Base-by-base conservation (phyloP, 176 grass and related monocot species). In the Metroxylon sagu region DNA sequence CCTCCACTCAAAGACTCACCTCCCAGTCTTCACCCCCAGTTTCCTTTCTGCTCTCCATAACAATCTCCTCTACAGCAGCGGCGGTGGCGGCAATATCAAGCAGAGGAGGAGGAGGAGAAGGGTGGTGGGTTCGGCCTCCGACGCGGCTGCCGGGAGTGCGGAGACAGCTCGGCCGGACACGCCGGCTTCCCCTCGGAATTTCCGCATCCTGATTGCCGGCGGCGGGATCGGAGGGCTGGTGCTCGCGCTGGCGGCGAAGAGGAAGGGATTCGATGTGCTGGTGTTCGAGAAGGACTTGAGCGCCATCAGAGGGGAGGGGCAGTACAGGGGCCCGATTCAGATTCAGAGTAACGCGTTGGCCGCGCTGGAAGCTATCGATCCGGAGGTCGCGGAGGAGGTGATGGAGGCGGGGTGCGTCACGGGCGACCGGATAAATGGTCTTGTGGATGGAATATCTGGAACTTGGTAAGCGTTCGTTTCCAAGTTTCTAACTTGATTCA, bases 321-420 rank as follows among this genome's bases (percentile, higher is more conserved):
- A 88, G 78, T 97, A 97, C 87, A 75, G 92, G 25, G 92, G 92
- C 4, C 92, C 92, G 58, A 97, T 97, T 59, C 92, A 91, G 87
- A 80, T 97, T 71, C 92, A 97, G 83, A 97, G 92, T 77, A 97
- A 97, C 83, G 92, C 84, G 75, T 78, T 97, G 8, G 84, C 87
- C 5, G 78, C 92, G 7, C 67, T 97, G 16, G 92, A 97, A 68
- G 92, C 92, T 31, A 83, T 91, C 39, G 92, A 97, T 68, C 75
- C 88, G 87, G 56, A 66, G 28, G 78, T 88, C 25, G 92, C 92
- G 49, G 92, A 97, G 80, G 84, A 97, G 62, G 87, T 97, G 29
- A 79, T 97, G 92, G 74, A 62, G 60, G 54, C 12, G 3, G 92
- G 92, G 0, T 97, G 92, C 81, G 80, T 97, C 68, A 97, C 92